These are phyloP conservation scores for Pseudonectria buxi DNA, from an alignment of 2,329 filamentous ascomycete species.

Conservation along the genomic window DNA sequence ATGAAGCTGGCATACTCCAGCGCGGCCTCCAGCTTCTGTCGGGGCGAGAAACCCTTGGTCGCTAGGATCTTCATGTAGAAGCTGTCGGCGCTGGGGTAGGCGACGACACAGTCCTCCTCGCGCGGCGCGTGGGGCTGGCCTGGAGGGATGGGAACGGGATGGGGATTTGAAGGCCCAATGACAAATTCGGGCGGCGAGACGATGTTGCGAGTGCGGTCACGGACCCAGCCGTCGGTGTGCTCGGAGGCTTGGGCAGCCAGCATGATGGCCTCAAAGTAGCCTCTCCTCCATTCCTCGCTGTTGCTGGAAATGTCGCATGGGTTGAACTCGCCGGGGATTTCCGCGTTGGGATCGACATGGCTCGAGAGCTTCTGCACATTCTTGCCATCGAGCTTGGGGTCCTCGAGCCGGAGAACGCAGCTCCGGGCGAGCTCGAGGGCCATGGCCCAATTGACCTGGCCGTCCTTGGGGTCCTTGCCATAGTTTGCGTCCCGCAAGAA, in stretches of 20 bases:
- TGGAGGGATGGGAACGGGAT: constrained; percentile 64
- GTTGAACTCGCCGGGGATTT: constrained; percentile 60
- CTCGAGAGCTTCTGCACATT: constrained; percentile 49
- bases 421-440: constrained; percentile 54
- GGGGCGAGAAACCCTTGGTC: constrained; percentile 69
- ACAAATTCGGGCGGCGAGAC: constrained; percentile 69
- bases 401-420: constrained; percentile 61
- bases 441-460: constrained; percentile 58
- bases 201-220: constrained; percentile 58
- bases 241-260: constrained; percentile 69
- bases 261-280: constrained; percentile 80
- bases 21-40: constrained; percentile 74
- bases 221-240: constrained; percentile 71
- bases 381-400: constrained; percentile 60
- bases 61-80: constrained; percentile 79
- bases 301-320: constrained; percentile 66
- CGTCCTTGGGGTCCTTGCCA: constrained; percentile 47
- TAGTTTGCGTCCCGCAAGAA: constrained; percentile 58
- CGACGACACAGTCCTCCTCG: constrained; percentile 68
- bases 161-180: constrained; percentile 75
- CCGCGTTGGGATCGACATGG: constrained; percentile 58
- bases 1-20: constrained; percentile 80
- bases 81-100: constrained; percentile 63
- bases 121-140: constrained; percentile 56
- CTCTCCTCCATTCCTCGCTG: constrained; percentile 76